Percentiles rank a stretch among this genome's conserved stretches.
These are phyloP conservation scores for Globisporangium cylindrosporum DNA, from an alignment of 352 stramenopile species.

Conservation along the genomic window DNA sequence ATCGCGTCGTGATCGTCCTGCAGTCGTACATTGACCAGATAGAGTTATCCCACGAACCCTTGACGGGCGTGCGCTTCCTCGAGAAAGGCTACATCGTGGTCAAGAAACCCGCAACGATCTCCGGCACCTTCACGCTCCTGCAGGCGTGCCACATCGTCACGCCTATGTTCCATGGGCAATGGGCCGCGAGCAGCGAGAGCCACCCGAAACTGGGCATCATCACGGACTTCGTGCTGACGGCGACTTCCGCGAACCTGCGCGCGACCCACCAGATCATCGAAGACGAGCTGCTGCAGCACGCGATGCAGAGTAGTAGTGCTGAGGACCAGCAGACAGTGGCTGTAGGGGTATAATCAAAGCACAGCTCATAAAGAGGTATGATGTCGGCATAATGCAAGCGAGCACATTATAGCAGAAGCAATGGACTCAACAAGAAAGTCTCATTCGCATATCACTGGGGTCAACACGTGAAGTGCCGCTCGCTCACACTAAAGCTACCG, in stretches of 20 bases:
- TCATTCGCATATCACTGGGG: too few relatives aligned
- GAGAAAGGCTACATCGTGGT: conserved; percentile 4
- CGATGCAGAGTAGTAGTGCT: neutral
- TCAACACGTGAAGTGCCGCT: neutral
- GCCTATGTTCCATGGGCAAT: conserved; percentile 9
- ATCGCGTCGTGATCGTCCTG: conserved; percentile 8
- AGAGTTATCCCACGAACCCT: conserved; percentile 38
- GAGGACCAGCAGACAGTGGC: too few relatives aligned
- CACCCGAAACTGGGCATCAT: conserved; percentile 25
- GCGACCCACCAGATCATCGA: conserved; percentile 36
- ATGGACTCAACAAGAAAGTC: too few relatives aligned
- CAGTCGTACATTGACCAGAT: conserved; percentile 51
- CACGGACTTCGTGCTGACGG: conserved; percentile 38
- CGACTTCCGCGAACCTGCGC: conserved; percentile 27
- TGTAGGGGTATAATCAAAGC: too few relatives aligned
- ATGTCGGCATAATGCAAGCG: too few relatives aligned
- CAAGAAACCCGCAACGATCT: conserved; percentile 25
- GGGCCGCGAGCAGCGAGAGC: neutral
- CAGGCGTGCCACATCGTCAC: conserved; percentile 28
- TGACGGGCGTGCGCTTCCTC: conserved; percentile 32
- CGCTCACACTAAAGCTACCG: neutral
- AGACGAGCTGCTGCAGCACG: conserved; percentile 38
- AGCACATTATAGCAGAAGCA: too few relatives aligned
- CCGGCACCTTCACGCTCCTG: conserved; percentile 20
- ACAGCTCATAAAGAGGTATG: too few relatives aligned